phyloP scores from a whole-genome alignment of 768 basidiomycete species.

The Lactarius pseudohatsudake region DNA sequence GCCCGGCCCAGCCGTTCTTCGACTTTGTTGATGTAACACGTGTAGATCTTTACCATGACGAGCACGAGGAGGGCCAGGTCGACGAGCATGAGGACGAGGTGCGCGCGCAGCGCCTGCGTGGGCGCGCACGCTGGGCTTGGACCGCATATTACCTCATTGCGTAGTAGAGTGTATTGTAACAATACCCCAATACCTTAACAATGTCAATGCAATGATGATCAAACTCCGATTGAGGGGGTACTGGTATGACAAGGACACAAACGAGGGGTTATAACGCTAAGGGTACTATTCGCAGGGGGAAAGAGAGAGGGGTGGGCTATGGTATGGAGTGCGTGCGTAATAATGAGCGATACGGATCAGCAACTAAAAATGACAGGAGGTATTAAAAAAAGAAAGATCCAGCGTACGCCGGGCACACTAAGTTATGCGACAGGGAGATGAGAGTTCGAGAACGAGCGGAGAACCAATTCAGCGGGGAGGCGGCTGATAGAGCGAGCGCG shows the following conservation, averaged over 20 bases:
- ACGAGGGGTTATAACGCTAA: slow-evolving; percentile 12
- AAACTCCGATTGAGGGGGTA: slow-evolving; percentile 8
- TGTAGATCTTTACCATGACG: slow-evolving; percentile 61
- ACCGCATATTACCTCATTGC: slow-evolving; percentile 58
- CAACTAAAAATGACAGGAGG: slow-evolving; percentile 11
- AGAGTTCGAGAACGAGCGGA: not conserved
- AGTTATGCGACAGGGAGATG: not conserved
- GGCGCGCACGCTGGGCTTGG: slow-evolving; percentile 47
- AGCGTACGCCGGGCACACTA: not conserved
- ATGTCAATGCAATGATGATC: not conserved
- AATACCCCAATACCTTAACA: slow-evolving; percentile 1
- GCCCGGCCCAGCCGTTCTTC: slow-evolving; percentile 37
- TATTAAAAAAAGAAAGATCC: not conserved
- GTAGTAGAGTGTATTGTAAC: slow-evolving; percentile 31
- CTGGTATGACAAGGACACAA: slow-evolving; percentile 2
- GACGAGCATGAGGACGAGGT: slow-evolving; percentile 48
- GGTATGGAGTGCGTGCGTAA: not conserved
- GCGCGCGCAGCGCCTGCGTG: slow-evolving; percentile 27
- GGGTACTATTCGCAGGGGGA: slow-evolving; percentile 6
- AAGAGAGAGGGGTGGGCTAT: not conserved
- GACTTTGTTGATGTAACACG: slow-evolving; percentile 62
- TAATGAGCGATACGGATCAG: slow-evolving; percentile 19
- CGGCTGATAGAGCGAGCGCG: not conserved
- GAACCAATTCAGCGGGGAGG: not conserved
- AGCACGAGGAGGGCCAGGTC: slow-evolving; percentile 45